Conservation (phyloP, 108 stramenopile species). For the Discostella stelligeroides region DNA sequence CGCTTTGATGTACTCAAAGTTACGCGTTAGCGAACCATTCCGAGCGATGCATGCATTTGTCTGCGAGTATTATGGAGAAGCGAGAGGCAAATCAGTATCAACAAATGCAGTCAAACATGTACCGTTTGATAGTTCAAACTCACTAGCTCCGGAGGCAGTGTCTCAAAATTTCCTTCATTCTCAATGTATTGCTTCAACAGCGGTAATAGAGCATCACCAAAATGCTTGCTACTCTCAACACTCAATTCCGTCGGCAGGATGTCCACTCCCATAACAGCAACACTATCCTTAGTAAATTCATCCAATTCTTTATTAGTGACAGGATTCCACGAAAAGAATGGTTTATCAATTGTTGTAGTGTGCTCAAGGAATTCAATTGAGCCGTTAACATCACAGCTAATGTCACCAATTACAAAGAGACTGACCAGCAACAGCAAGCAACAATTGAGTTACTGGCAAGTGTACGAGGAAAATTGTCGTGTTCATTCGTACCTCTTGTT, state of each 20-base stretch:
- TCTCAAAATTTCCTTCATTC: slow-evolving; percentile 7
- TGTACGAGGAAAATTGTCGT: background rate
- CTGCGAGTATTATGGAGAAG: background rate
- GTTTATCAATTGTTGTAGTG: slow-evolving; percentile 78
- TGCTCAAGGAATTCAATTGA: slow-evolving; percentile 72
- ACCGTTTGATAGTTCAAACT: background rate
- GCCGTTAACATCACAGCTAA: slow-evolving; percentile 83
- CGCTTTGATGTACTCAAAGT: slow-evolving; percentile 55
- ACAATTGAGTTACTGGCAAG: slow-evolving; percentile 5
- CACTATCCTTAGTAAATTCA: slow-evolving; percentile 53
- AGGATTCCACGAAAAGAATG: slow-evolving; percentile 74
- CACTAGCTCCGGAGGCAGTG: slow-evolving; percentile 37
- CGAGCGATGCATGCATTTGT: slow-evolving; percentile 54
- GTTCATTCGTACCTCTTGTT: slow-evolving; percentile 44
- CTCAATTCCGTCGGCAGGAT: slow-evolving; percentile 86
- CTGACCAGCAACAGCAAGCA: slow-evolving; percentile 22
- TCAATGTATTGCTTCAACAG: slow-evolving; percentile 47
- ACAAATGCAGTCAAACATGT: background rate
- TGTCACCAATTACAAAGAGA: slow-evolving; percentile 71
- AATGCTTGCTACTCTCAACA: slow-evolving; percentile 76
- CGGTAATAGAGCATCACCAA: slow-evolving; percentile 78
- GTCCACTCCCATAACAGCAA: slow-evolving; percentile 75
- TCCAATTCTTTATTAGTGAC: slow-evolving; percentile 50
- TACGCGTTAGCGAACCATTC: slow-evolving; percentile 46
- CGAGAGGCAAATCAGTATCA: background rate